Conservation (phyloP, 495 filamentous ascomycete species). For the Hyaloscypha variabilis region DNA sequence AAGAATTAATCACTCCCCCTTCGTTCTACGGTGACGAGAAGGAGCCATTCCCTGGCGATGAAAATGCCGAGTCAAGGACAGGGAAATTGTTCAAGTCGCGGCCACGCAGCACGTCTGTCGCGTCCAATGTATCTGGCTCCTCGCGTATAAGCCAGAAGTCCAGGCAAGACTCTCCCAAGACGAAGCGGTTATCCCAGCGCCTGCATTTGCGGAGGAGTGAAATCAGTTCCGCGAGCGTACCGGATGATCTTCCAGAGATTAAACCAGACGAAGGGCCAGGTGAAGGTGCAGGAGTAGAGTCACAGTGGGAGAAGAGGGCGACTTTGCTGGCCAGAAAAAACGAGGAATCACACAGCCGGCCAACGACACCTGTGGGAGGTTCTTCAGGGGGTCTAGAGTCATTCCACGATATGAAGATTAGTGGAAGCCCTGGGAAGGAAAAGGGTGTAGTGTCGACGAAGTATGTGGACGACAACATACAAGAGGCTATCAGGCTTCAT, state of each 20-base stretch:
- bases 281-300: slow-evolving; percentile 45
- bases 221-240: slow-evolving; percentile 70
- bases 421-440: slow-evolving; percentile 9
- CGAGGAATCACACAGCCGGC: slow-evolving; percentile 35
- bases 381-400: slow-evolving; percentile 20
- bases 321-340: slow-evolving; percentile 79
- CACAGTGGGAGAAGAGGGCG: slow-evolving; percentile 84
- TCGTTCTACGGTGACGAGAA: slow-evolving; percentile 24
- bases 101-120: slow-evolving; percentile 46
- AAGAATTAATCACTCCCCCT: slow-evolving; percentile 76
- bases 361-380: slow-evolving; percentile 21
- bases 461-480: slow-evolving; percentile 75
- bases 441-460: slow-evolving; percentile 44
- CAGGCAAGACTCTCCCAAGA: slow-evolving; percentile 26
- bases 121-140: slow-evolving; percentile 39
- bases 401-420: slow-evolving; percentile 22
- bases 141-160: slow-evolving; percentile 38
- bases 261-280: slow-evolving; percentile 47
- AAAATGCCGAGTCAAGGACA: slow-evolving; percentile 27
- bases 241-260: slow-evolving; percentile 77
- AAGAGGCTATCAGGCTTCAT: slow-evolving; percentile 94
- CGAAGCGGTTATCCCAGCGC: slow-evolving; percentile 64
- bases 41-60: slow-evolving; percentile 19
- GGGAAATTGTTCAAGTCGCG: slow-evolving; percentile 45
- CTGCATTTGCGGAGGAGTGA: slow-evolving; percentile 65